A percentile compares a stretch with the other conserved stretches of the same genome.
Evolutionary conservation across 192 early-diverging fungal species (phyloP).

Genomic region (Hyaloraphidium curvatum): DNA sequence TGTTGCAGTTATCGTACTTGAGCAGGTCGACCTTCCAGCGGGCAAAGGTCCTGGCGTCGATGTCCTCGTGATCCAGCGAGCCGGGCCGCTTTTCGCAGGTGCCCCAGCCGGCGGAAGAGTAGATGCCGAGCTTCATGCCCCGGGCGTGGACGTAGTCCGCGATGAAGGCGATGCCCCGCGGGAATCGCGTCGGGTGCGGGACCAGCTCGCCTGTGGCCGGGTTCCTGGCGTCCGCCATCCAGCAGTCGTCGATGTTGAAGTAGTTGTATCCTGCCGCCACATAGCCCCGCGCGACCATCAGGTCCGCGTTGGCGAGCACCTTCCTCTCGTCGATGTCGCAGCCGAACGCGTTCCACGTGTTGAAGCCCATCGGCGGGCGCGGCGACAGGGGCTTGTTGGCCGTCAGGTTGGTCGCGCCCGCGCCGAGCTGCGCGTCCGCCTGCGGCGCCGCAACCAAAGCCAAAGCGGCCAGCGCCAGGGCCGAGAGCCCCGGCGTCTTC

Average conservation of each 20-base stretch:
- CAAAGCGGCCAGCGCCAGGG: too few species aligned
- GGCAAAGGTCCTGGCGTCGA: slow-evolving; percentile 27
- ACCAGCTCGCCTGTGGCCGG: slow-evolving; percentile 9
- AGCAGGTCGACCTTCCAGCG: slow-evolving; percentile 35
- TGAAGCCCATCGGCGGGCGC: slow-evolving; percentile 32
- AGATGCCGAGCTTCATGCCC: slow-evolving; percentile 19
- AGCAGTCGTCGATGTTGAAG: slow-evolving; percentile 37
- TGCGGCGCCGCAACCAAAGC: too few species aligned
- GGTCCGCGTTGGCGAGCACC: slow-evolving; percentile 24
- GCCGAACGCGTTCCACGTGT: slow-evolving; percentile 32
- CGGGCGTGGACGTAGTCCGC: slow-evolving; percentile 26
- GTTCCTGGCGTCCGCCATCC: slow-evolving; percentile 21
- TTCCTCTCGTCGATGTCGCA: slow-evolving; percentile 27
- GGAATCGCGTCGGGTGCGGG: slow-evolving; percentile 22
- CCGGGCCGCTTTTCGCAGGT: slow-evolving; percentile 34
- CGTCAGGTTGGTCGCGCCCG: too few species aligned
- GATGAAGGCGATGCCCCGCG: slow-evolving; percentile 24
- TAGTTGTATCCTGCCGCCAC: slow-evolving; percentile 28
- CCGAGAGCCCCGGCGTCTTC: too few species aligned
- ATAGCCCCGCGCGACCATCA: slow-evolving; percentile 17
- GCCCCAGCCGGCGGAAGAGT: slow-evolving; percentile 19
- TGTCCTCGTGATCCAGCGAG: slow-evolving; percentile 18
- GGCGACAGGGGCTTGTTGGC: too few species aligned
- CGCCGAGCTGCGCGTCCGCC: too few species aligned
- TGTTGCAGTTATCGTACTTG: slow-evolving; percentile 38